Evolutionary conservation across 306 rosid species (phyloP).

Genomic region (Castanospermum australe): DNA sequence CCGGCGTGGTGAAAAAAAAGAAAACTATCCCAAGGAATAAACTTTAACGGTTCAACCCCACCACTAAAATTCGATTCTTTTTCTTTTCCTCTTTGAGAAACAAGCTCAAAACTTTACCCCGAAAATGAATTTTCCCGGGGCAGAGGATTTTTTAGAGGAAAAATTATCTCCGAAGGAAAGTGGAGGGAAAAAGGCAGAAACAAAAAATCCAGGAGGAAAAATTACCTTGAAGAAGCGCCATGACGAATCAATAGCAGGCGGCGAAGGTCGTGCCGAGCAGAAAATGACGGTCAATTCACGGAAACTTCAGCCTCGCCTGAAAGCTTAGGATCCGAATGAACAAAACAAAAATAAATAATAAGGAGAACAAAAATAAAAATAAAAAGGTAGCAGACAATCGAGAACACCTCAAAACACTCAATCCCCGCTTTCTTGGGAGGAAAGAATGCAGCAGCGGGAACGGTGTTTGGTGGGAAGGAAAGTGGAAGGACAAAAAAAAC

Average conservation of each 20-base stretch:
- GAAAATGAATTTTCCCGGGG: not conserved
- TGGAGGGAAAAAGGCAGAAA: not conserved
- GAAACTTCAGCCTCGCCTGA: slow-evolving; percentile 24
- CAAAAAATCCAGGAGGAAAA: not conserved
- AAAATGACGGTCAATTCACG: slow-evolving; percentile 27
- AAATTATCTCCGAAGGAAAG: not conserved
- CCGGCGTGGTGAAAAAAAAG: not conserved
- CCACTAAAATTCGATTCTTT: not conserved
- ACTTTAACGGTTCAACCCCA: not conserved
- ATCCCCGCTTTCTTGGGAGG: slow-evolving; percentile 21
- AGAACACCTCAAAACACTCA: slow-evolving; percentile 15
- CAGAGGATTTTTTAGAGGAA: not conserved
- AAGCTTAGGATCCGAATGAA: slow-evolving; percentile 31
- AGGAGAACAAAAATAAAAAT: not conserved
- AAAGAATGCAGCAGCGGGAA: slow-evolving; percentile 41
- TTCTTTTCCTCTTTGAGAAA: not conserved
- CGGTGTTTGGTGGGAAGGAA: slow-evolving; percentile 70
- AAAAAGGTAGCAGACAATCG: not conserved
- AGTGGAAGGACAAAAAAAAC: slow-evolving; percentile 14
- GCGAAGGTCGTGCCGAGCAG: slow-evolving; percentile 38
- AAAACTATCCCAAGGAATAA: not conserved
- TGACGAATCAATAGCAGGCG: slow-evolving; percentile 30
- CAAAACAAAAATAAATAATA: not conserved
- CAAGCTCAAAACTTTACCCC: slow-evolving; percentile 3
- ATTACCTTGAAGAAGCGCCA: slow-evolving; percentile 45